phyloP scores from a whole-genome alignment of 306 rosid genomes.

The Ziziphus jujuba region DNA sequence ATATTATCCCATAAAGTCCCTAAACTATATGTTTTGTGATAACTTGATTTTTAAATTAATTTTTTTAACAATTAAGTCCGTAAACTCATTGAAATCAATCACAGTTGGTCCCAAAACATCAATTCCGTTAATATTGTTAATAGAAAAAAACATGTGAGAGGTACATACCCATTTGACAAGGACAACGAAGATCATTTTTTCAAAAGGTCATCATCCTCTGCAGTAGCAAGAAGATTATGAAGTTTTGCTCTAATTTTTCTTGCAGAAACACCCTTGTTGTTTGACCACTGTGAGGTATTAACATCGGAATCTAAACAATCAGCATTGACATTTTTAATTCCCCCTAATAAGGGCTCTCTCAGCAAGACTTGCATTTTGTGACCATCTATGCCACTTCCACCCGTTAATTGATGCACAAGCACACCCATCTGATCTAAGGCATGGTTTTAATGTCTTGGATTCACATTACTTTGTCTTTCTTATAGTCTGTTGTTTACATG shows the following conservation, averaged over 20 bases:
- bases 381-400: slow-evolving; percentile 96
- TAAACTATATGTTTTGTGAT: too few species aligned
- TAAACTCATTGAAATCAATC: too few species aligned
- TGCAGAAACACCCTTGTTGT: slow-evolving; percentile 89
- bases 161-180: too few species aligned
- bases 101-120: too few species aligned
- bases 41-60: too few species aligned
- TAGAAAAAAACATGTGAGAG: too few species aligned
- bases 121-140: too few species aligned
- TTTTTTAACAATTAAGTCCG: too few species aligned
- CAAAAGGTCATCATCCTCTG: slow-evolving; percentile 94
- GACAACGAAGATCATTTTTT: too few species aligned
- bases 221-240: slow-evolving; percentile 94
- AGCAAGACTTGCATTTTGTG: slow-evolving; percentile 70
- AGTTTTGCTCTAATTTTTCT: slow-evolving; percentile 91
- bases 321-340: slow-evolving; percentile 39
- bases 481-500: slow-evolving; percentile 43
- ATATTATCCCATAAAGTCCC: too few species aligned
- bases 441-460: slow-evolving; percentile 49
- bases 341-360: slow-evolving; percentile 76
- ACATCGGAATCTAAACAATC: slow-evolving; percentile 46
- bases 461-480: slow-evolving; percentile 42
- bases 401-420: slow-evolving; percentile 88
- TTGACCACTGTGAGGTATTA: slow-evolving; percentile 59
- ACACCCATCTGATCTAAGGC: slow-evolving; percentile 82